A percentile compares a stretch with the other conserved stretches of the same genome.
phyloP scores from a whole-genome alignment of 257 asterid species.

The Eucommia ulmoides region DNA sequence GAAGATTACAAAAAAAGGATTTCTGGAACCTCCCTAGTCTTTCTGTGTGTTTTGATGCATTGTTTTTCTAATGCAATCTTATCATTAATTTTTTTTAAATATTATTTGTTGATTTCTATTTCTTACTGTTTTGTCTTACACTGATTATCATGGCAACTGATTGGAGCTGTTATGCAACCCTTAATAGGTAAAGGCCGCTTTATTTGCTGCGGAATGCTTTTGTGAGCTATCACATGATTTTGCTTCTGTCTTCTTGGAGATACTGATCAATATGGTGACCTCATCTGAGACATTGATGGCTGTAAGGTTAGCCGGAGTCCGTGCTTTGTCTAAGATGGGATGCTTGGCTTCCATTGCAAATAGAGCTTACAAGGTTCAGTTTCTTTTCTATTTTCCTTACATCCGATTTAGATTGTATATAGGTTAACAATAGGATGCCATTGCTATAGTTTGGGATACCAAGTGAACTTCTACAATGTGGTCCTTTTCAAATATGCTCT shows the following conservation, averaged over 20 bases:
- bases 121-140: neutral
- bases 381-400: conserved; percentile 16
- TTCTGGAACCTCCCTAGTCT: too few relatives aligned
- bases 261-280: conserved; percentile 32
- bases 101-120: too few relatives aligned
- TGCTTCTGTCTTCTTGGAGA: conserved; percentile 64
- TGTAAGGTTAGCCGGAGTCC: conserved; percentile 55
- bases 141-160: neutral
- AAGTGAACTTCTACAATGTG: too few relatives aligned
- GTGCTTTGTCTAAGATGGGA: conserved; percentile 39
- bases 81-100: too few relatives aligned
- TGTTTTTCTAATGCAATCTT: too few relatives aligned
- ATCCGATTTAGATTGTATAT: too few relatives aligned
- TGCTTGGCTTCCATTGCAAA: conserved; percentile 50
- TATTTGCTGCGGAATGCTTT: conserved; percentile 73
- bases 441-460: too few relatives aligned
- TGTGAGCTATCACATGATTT: conserved; percentile 62
- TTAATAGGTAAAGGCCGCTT: conserved; percentile 67
- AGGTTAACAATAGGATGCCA: too few relatives aligned
- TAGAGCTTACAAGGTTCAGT: conserved; percentile 64
- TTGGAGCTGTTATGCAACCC: conserved; percentile 1
- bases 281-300: conserved; percentile 34
- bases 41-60: too few relatives aligned
- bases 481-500: too few relatives aligned
- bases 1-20: too few relatives aligned